Evolutionary conservation across 75 land plant species (phyloP).

Genomic region (Larix kaempferi): DNA sequence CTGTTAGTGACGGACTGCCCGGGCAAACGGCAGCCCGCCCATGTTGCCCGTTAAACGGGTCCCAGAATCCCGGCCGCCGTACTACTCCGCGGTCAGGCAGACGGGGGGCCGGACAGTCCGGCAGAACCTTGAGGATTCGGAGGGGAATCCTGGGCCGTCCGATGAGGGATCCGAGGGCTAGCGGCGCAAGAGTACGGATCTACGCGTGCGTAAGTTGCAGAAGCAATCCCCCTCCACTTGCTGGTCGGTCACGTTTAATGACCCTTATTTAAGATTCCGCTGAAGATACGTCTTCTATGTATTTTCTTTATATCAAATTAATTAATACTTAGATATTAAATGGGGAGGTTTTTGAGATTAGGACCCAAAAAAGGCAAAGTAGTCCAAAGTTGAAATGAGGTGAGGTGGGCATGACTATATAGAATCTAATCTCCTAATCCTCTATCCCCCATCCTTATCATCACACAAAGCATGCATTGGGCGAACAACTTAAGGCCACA

Average conservation of each 20-base stretch:
- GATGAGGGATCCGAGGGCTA: background rate
- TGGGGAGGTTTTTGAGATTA: background rate
- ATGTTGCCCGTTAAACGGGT: too few species aligned
- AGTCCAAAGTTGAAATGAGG: background rate
- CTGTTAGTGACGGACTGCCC: too few species aligned
- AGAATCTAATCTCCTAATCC: too few species aligned
- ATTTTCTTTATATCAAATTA: too few species aligned
- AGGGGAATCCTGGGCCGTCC: background rate
- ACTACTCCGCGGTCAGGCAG: background rate
- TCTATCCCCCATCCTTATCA: slow-evolving; percentile 3
- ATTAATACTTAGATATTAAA: too few species aligned
- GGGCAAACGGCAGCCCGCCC: too few species aligned
- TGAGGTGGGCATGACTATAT: background rate
- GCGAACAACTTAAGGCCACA: background rate
- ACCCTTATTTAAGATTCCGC: slow-evolving; percentile 7
- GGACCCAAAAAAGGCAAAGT: background rate
- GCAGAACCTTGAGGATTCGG: too few species aligned
- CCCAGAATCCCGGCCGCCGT: background rate
- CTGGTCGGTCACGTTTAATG: slow-evolving; percentile 10
- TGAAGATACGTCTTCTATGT: background rate
- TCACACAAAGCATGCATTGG: background rate
- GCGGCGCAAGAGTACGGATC: background rate
- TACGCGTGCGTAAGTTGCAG: slow-evolving; percentile 1
- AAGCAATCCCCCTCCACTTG: slow-evolving; percentile 6
- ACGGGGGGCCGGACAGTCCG: background rate